Evolutionary conservation across 2,329 filamentous ascomycete genomes (phyloP), one percentile per base, ranked within the genome.

Genomic region (Juglanconis sp.): DNA sequence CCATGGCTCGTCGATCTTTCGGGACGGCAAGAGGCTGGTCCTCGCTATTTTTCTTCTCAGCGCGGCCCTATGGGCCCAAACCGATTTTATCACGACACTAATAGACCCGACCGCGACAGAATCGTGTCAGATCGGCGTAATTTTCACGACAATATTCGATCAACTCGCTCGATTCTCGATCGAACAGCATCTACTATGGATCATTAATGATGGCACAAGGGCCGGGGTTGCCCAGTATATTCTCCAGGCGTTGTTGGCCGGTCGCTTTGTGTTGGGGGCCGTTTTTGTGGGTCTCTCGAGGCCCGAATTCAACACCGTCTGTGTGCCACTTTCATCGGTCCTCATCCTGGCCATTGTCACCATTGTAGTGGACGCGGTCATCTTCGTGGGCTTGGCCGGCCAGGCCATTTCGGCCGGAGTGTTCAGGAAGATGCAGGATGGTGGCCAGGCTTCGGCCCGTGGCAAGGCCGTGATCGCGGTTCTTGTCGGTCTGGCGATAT

Each of bases 11-110:
- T 72, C 78, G 46, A 71, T 83, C 62, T 76, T 82, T 69, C 77
- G 80, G 72, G 81, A 85, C 74, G 80, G 81, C 74, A 78, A 80
- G 82, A 85, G 83, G 83, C 83, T 86, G 82, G 82, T 79, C 82
- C 83, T 86, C 81, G 73, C 79, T 68, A 71, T 75, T 65, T 85
- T 85, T 69, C 76, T 85, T 67, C 63, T 77, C 32, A 75, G 77
- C 60, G 75, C 81, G 35, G 76, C 77, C 65, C 73, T 83, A 53
- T 87, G 84, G 84, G 81, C 82, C 51, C 71, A 81, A 46, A 69
- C 77, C 63, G 78, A 77, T 59, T 86, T 86, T 63, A 71, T 80
- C 57, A 72, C 80, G 34, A 79, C 79, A 31, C 68, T 82, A 56
- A 74, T 84, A 69, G 72, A 79, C 63, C 68, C 76, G 38, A 70